Evolutionary conservation across 2,329 filamentous ascomycete species (phyloP).

Genomic region (Venturia carpophila): DNA sequence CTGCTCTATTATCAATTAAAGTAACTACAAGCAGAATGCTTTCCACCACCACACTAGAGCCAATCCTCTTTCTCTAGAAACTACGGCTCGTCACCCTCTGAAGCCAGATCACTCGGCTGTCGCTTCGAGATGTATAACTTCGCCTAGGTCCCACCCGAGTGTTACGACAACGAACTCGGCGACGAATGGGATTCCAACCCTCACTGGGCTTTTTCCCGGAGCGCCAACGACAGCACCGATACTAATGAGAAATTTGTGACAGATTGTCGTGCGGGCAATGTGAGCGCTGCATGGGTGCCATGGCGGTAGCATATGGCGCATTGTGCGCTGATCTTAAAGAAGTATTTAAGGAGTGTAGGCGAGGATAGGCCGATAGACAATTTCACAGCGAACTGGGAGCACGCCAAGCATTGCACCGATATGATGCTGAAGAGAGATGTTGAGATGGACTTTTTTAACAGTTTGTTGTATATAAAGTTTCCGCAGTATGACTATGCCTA

Average conservation of each 20-base stretch:
- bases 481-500: neutral
- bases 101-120: neutral
- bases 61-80: neutral
- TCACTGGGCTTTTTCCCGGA: neutral
- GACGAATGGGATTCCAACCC: slow-evolving; percentile 6
- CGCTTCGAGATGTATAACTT: slow-evolving; percentile 13
- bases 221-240: neutral
- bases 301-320: neutral
- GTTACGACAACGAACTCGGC: slow-evolving; percentile 10
- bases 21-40: neutral
- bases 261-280: neutral
- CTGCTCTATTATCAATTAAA: neutral
- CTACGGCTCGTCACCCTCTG: neutral
- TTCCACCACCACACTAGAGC: neutral
- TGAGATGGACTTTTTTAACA: neutral
- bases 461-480: neutral
- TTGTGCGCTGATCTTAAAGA: neutral
- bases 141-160: slow-evolving; percentile 3
- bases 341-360: neutral
- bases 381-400: neutral
- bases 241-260: neutral
- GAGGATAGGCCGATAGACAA: neutral
- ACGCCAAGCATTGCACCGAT: neutral
- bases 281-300: neutral
- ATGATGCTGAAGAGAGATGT: neutral